Percentiles rank a stretch among this genome's conserved stretches.
phyloP scores from a whole-genome alignment of 75 land plant species.

The Chamaecyparis obtusa region DNA sequence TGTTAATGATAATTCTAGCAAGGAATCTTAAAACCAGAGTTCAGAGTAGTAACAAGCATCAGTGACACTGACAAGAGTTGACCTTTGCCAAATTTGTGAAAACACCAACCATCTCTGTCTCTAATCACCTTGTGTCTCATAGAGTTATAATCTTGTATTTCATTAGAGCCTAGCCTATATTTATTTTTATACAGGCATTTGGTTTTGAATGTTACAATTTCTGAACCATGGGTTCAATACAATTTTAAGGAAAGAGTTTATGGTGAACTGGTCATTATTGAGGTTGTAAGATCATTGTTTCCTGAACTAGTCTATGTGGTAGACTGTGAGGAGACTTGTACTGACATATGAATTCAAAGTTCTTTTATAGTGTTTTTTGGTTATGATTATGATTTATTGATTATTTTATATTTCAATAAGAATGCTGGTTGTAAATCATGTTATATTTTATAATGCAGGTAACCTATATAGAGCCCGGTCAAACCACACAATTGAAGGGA shows the following conservation, averaged over 20 bases:
- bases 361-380: neutral
- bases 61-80: too few relatives aligned
- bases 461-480: conserved; percentile 80
- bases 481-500: conserved; percentile 44
- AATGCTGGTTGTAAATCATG: neutral
- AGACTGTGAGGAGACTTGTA: neutral
- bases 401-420: neutral
- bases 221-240: neutral
- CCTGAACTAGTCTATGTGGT: neutral
- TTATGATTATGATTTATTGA: neutral
- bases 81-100: too few relatives aligned
- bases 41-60: too few relatives aligned
- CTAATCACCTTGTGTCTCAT: neutral
- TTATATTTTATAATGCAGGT: conserved; percentile 40
- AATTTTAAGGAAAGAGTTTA: neutral
- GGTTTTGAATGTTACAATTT: neutral
- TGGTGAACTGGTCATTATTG: neutral
- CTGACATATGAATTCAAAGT: neutral
- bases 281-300: neutral
- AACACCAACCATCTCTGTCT: neutral
- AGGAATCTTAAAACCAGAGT: too few relatives aligned
- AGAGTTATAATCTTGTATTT: neutral
- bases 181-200: neutral
- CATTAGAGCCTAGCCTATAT: neutral
- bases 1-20: too few relatives aligned